Percentiles rank a stretch among this genome's conserved stretches.
Conservation (phyloP, 345 rosid species). For the Salix dunnii region DNA sequence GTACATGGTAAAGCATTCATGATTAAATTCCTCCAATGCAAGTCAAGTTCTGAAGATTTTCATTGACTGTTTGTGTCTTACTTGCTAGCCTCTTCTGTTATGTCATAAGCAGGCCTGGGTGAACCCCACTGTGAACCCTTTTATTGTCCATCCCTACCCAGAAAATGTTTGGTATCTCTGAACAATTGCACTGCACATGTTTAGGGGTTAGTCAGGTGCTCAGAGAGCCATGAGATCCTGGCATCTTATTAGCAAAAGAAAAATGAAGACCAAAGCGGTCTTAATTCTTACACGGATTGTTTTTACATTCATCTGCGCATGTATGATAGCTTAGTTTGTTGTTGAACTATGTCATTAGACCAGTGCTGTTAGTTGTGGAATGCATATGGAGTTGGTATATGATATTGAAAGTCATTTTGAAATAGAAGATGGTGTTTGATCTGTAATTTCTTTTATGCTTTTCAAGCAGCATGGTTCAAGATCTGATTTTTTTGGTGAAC, state of each 20-base stretch:
- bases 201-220: not conserved
- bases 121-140: not conserved
- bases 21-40: not conserved
- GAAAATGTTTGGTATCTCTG: not conserved
- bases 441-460: not conserved
- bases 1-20: slow-evolving; percentile 66
- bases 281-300: not conserved
- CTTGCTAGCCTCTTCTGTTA: not conserved
- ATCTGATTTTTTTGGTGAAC: not conserved
- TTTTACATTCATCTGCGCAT: not conserved
- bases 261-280: not conserved
- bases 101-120: not conserved
- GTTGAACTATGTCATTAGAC: not conserved
- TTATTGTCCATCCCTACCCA: not conserved
- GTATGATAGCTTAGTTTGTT: not conserved
- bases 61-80: not conserved
- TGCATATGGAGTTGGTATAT: not conserved
- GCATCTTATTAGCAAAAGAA: not conserved
- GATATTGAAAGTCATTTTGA: not conserved
- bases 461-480: not conserved
- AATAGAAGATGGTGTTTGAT: not conserved
- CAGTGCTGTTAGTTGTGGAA: not conserved
- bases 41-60: not conserved
- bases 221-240: not conserved
- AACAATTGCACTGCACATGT: not conserved